Evolutionary conservation across 139 green algal species (phyloP).

Genomic region (Chlorella sp.): DNA sequence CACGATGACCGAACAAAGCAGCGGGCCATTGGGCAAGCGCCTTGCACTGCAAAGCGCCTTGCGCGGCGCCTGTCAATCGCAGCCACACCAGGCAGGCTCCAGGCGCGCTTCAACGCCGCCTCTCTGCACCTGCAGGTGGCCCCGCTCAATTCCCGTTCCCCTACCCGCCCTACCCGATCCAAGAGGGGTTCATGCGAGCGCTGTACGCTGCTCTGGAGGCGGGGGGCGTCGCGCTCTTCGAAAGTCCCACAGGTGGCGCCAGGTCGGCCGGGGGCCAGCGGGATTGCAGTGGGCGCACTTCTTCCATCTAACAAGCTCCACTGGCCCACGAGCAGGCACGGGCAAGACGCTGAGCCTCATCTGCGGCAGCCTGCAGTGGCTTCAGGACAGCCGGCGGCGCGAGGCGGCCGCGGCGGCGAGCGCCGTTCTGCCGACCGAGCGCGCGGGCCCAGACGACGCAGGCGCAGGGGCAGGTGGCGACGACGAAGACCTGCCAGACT

Average conservation of each 20-base stretch:
- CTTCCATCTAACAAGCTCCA: neutral
- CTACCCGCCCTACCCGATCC: slow-evolving; percentile 86
- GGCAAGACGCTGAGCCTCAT: slow-evolving; percentile 96
- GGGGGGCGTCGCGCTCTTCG: slow-evolving; percentile 81
- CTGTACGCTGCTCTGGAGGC: slow-evolving; percentile 70
- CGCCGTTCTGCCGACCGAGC: neutral
- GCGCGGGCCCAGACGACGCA: neutral
- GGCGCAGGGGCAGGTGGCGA: neutral
- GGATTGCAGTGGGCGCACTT: neutral
- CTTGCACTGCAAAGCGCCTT: too few relatives aligned
- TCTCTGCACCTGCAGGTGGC: too few relatives aligned
- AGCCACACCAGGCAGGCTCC: too few relatives aligned
- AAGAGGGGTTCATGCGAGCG: slow-evolving; percentile 81
- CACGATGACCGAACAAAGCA: too few relatives aligned
- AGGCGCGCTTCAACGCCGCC: too few relatives aligned
- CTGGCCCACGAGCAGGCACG: slow-evolving; percentile 58
- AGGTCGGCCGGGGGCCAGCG: neutral
- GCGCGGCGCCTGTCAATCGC: too few relatives aligned
- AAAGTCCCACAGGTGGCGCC: slow-evolving; percentile 85
- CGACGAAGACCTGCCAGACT: slow-evolving; percentile 52
- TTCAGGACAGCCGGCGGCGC: slow-evolving; percentile 54
- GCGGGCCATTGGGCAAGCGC: too few relatives aligned
- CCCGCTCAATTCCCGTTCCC: too few relatives aligned
- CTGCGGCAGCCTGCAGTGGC: slow-evolving; percentile 82
- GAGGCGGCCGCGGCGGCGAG: slow-evolving; percentile 11